Base-by-base conservation (phyloP, 2,329 filamentous ascomycete genomes). In the Xylaria sp. region DNA sequence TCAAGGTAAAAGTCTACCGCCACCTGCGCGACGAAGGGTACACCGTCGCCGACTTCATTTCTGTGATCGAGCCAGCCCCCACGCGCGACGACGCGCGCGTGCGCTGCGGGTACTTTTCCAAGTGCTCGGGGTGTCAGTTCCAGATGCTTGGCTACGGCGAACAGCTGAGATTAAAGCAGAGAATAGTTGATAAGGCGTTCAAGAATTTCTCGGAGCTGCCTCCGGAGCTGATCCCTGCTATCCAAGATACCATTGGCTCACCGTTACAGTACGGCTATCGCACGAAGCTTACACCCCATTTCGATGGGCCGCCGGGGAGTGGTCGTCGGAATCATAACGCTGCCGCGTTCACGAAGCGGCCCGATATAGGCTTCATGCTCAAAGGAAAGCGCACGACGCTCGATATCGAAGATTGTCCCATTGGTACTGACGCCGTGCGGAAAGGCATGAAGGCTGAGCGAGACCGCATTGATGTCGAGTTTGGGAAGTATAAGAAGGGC, bases 381-480 rank as follows among this genome's bases (percentile, higher is more conserved):
- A 98, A 97, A 80, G 93, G 92, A n/a, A 88, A 87, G 56, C 86
- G 90, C 65, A 85, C 85, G 69, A 94, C 94, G 3, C 83, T 99
- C 70, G 96, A 99, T 77, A 98, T 99, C 71, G 96, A 99, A 79
- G 94, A 98, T 78, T 99, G 96, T 74, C 96, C 96, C 6, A 97
- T 99, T 69, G 96, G 93, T 59, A 99, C 96, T 1, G 90, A 93
- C 34, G 92, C 92, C 43, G 91, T 99, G 18, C 87, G 93, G 30
- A 85, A 87, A 72, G 96, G 95, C 30, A 89, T 97, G 83, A 89
- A 86, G 73, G 85, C 87, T 8, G 95, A 97, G 83, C 85, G 95
- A n/a, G 85, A 87, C 76, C 88, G 92, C 65, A 93, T 98, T 72
- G 85, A 85, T 1, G 82, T 85, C 28, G 91, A 96, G 70, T 89